Evolutionary conservation across 2,329 filamentous ascomycete species (phyloP).

Genomic region (Cryphonectria nitschkei): DNA sequence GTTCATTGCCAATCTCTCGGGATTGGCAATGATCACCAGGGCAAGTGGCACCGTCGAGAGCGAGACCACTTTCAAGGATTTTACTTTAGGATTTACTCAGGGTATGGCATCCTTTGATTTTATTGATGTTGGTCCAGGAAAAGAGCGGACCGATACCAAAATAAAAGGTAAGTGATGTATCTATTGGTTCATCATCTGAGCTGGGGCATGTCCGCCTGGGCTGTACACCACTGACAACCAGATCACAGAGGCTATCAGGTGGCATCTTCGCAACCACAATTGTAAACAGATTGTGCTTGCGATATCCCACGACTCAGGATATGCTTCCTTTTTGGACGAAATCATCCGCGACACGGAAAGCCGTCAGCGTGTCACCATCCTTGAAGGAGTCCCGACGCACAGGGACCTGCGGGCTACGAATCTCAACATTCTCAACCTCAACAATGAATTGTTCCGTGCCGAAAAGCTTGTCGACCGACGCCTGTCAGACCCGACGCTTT

Average conservation of each 20-base stretch:
- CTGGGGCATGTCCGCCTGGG: not conserved
- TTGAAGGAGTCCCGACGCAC: conserved; percentile 58
- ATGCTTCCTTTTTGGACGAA: conserved; percentile 62
- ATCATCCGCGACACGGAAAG: conserved; percentile 50
- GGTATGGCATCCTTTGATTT: conserved; percentile 64
- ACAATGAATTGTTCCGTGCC: conserved; percentile 54
- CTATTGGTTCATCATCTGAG: not conserved
- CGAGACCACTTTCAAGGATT: conserved; percentile 55
- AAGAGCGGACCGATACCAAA: conserved; percentile 63
- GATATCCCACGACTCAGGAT: conserved; percentile 64
- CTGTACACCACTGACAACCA: conserved; percentile 28
- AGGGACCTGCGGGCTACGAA: conserved; percentile 53
- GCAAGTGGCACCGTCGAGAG: conserved; percentile 51
- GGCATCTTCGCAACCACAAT: conserved; percentile 63
- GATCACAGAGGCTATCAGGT: conserved; percentile 52
- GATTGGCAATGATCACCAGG: conserved; percentile 54
- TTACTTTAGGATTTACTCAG: conserved; percentile 63
- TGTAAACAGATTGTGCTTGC: conserved; percentile 66
- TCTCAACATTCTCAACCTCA: conserved; percentile 51
- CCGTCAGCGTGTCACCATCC: conserved; percentile 52
- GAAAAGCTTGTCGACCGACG: conserved; percentile 53
- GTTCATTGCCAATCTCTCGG: conserved; percentile 58
- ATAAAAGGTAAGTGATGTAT: conserved; percentile 55
- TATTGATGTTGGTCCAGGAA: conserved; percentile 63
- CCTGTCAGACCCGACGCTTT: conserved; percentile 30